Base-by-base conservation (phyloP, 169 alveolate genomes). In the Eimeria praecox region DNA sequence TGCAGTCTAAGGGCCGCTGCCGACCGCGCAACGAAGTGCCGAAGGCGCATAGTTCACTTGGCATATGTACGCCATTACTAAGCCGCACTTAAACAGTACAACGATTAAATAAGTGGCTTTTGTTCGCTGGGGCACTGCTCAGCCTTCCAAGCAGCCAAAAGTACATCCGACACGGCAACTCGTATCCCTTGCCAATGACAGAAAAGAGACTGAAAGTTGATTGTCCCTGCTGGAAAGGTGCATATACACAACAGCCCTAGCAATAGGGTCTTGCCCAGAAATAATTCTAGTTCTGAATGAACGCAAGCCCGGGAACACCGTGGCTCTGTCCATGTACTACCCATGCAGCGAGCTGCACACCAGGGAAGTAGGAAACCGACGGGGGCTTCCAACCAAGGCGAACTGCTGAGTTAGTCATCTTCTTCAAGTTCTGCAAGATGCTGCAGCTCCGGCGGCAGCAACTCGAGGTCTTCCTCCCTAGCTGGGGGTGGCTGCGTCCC, bases 401-500 rank as follows among this genome's bases (percentile, higher is more conserved):
- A 69, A 16, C 49, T 33, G 49, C 44, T 33, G 80, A 44, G 4
- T 35, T 16, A 69, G n/a, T 86, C 46, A 1, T 42, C 78, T 38
- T 86, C 92, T 86, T 86, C 92, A 86, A 56, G 92, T n/a, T 86
- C 92, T 35, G 92, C 92, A 10, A 86, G 92, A 22, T 86, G 92
- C 92, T 86, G 92, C 56, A 86, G 92, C 92, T 86, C 92, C 30
- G 92, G 92, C 22, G 92, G 92, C 92, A 86, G 92, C 92, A 86
- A 27, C 30, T 86, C 92, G 33, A 86, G 75, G 38, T 54, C 92
- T 38, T 56, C 92, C 30, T 35, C 78, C 9, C 44, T 38, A 12
- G 46, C 24, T 5, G 30, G 40, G 38, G 92, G 40, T 38, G 75
- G 92, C 8, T 56, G 35, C 80, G 80, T 16, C 44, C 30, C 92